Percentiles rank a stretch among this genome's conserved stretches.
Evolutionary conservation across 352 stramenopile genomes (phyloP).

Genomic region (Phytophthora nicotianae): DNA sequence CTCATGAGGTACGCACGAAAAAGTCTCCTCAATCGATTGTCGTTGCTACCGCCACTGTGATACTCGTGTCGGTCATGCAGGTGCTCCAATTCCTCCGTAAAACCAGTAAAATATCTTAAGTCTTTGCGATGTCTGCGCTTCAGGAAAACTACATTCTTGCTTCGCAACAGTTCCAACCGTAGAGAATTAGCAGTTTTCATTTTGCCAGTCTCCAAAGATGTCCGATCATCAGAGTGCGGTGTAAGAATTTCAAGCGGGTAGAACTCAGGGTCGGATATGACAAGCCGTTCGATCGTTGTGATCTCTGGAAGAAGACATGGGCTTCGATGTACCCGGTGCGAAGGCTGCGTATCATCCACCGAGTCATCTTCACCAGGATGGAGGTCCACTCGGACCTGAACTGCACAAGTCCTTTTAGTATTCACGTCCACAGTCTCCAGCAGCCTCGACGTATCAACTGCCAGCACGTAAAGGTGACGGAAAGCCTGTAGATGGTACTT

Average conservation of each 20-base stretch:
- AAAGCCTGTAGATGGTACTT: constrained; percentile 91
- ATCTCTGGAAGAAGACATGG: constrained; percentile 80
- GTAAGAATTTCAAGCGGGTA: constrained; percentile 77
- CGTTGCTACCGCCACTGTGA: constrained; percentile 4
- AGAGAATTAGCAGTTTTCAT: constrained; percentile 57
- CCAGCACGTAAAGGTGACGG: constrained; percentile 92
- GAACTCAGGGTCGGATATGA: constrained; percentile 51
- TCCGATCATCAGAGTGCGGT: constrained; percentile 8
- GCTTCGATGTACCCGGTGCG: constrained; percentile 45
- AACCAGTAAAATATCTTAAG: constrained; percentile 15
- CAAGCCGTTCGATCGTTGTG: constrained; percentile 55
- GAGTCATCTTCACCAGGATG: constrained; percentile 8
- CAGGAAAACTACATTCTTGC: constrained; percentile 66
- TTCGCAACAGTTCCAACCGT: constrained; percentile 58
- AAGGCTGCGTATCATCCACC: constrained; percentile 14
- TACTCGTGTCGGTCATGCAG: constrained; percentile 9
- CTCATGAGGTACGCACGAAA: constrained; percentile 46
- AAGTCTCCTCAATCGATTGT: constrained; percentile 35
- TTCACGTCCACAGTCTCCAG: constrained; percentile 83
- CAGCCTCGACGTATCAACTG: constrained; percentile 72
- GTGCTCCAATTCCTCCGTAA: constrained; percentile 26
- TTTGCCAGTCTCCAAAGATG: constrained; percentile 3
- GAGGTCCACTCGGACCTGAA: constrained; percentile 56
- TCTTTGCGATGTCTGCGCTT: constrained; percentile 47
- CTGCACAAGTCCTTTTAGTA: constrained; percentile 47